A percentile compares a stretch with the other conserved stretches of the same genome.
Evolutionary conservation across 2,329 filamentous ascomycete species (phyloP).

Genomic region (Akanthomyces dipterigenus): DNA sequence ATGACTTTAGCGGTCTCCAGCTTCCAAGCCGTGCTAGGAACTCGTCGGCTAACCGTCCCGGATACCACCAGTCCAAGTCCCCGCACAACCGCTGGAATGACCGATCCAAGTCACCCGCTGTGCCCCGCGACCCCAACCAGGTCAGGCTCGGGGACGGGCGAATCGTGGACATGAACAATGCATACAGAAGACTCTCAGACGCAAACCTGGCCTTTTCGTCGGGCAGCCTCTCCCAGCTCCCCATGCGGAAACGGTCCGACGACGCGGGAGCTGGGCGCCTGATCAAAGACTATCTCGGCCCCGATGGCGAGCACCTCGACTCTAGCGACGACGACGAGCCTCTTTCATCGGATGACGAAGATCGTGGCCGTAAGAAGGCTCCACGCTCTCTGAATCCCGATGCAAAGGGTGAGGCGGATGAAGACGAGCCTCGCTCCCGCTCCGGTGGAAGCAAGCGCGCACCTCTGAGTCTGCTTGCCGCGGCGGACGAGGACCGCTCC

Average conservation of each 20-base stretch:
- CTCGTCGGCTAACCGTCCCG: conserved; percentile 31
- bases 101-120: conserved; percentile 32
- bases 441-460: conserved; percentile 33
- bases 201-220: conserved; percentile 59
- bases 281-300: conserved; percentile 59
- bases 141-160: conserved; percentile 54
- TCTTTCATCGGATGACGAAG: conserved; percentile 60
- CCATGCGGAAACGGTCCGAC: conserved; percentile 45
- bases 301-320: conserved; percentile 60
- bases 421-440: conserved; percentile 25
- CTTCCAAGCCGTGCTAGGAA: conserved; percentile 40
- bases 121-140: conserved; percentile 25
- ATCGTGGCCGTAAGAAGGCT: conserved; percentile 52
- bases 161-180: conserved; percentile 59
- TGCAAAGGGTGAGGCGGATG: conserved; percentile 26
- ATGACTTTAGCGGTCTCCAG: conserved; percentile 42
- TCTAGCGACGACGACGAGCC: conserved; percentile 66
- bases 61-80: conserved; percentile 45
- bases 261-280: conserved; percentile 47
- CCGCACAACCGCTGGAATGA: conserved; percentile 41
- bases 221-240: conserved; percentile 55
- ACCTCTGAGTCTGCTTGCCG: conserved; percentile 59
- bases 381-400: conserved; percentile 39
- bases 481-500: conserved; percentile 69
- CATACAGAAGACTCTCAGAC: conserved; percentile 66